These are phyloP conservation scores for Fusarium sp. DNA, from an alignment of 2,329 filamentous ascomycete species.

Conservation along the genomic window DNA sequence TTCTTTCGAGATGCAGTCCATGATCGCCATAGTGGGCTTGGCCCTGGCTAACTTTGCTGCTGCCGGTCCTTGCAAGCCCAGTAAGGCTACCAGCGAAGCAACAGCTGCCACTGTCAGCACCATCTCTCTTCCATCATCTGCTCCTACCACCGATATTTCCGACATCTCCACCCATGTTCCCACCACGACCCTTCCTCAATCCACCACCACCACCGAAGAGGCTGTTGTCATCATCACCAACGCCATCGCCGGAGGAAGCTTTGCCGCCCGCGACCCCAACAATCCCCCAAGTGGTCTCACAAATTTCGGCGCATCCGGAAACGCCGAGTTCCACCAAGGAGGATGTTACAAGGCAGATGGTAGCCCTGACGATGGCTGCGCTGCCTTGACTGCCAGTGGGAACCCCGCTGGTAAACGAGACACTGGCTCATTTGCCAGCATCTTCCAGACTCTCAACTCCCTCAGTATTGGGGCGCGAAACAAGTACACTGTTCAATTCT, in stretches of 20 bases:
- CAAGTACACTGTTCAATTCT: conserved; percentile 16
- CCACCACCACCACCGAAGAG: neutral
- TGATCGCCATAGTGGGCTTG: neutral
- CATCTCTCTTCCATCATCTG: neutral
- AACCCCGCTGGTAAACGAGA: neutral
- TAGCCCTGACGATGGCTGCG: conserved; percentile 12
- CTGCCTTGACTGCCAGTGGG: neutral
- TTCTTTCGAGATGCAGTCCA: neutral
- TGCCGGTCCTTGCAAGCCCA: neutral
- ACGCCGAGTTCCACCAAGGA: neutral
- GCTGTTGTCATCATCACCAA: neutral
- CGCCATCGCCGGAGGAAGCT: neutral
- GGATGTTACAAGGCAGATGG: conserved; percentile 8
- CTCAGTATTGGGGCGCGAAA: neutral
- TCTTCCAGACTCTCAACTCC: neutral
- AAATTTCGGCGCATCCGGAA: neutral
- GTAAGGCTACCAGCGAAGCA: neutral
- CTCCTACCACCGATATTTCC: neutral
- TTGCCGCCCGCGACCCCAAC: neutral
- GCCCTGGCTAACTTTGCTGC: neutral
- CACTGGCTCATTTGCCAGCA: neutral
- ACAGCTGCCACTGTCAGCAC: too few relatives aligned
- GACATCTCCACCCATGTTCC: neutral
- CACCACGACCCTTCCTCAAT: fast-evolving
- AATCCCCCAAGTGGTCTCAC: neutral